These are phyloP conservation scores for Phytomonas francai DNA, from an alignment of 208 protist genomes.

Conservation along the genomic window DNA sequence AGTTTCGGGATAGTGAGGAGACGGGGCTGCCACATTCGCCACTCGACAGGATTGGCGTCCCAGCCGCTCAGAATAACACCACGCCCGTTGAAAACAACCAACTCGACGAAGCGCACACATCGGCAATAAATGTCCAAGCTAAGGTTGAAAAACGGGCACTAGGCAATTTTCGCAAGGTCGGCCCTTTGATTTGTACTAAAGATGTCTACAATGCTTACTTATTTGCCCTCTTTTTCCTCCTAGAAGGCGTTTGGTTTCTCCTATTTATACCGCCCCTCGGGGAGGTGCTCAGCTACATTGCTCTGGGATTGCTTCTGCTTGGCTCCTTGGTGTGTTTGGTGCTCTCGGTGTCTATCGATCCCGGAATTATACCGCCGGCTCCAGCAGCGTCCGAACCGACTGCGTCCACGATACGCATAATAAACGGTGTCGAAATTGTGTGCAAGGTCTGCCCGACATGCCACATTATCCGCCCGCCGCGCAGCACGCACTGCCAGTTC, in stretches of 20 bases:
- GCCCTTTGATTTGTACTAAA: constrained; percentile 35
- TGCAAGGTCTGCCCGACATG: constrained; percentile 79
- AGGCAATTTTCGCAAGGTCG: constrained; percentile 22
- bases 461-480: constrained; percentile 65
- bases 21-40: constrained; percentile 53
- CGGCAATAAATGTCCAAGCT: no score
- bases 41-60: constrained; percentile 11
- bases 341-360: constrained; percentile 52
- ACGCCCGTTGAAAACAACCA: no score
- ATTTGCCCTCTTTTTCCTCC: constrained; percentile 27
- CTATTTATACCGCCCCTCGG: constrained; percentile 34
- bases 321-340: constrained; percentile 37
- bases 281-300: constrained; percentile 41
- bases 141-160: constrained; percentile 51
- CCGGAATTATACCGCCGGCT: constrained; percentile 56
- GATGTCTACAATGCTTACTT: constrained; percentile 37
- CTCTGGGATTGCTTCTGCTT: constrained; percentile 24
- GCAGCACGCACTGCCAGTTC: constrained; percentile 66
- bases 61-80: no score
- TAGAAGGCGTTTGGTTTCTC: constrained; percentile 31
- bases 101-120: neutral
- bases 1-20: constrained; percentile 72
- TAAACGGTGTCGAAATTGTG: constrained; percentile 30
- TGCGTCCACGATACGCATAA: constrained; percentile 1
- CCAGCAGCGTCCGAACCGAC: constrained; percentile 11